Base-by-base conservation (phyloP, 2,329 filamentous ascomycete genomes). In the Penicillium hordei region DNA sequence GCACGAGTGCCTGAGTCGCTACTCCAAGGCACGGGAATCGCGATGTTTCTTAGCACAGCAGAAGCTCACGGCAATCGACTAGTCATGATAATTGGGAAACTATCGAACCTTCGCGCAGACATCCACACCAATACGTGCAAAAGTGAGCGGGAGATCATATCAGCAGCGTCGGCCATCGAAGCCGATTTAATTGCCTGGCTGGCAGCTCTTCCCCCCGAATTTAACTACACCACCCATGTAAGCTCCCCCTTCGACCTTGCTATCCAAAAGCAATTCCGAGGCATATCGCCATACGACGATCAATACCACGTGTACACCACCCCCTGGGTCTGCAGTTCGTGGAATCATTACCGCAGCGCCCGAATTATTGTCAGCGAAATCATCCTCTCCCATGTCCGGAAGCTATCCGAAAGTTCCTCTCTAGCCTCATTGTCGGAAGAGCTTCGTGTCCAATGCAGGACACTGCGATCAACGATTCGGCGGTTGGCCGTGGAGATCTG, bases 281-380 rank as follows among this genome's bases (percentile, higher is more conserved):
- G 68, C 5, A 57, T 71, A 17, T 38, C 53, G 5, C 65, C 65
- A 1, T 85, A 84, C 59, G 76, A 79, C 19, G 78, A 79, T 13
- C 75, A 78, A 53, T 86, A 83, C 64, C 83, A 87, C 66, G 68
- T 78, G 23, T 87, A 87, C 63, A 69, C 71, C 17, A 79, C 82
- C 60, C 78, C 84, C 54, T 84, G 80, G 77, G 72, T 79, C 19
- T 82, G 80, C 9, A 78, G 81, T 25, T 76, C 83, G 40, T 87
- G 82, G 82, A 84, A 83, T 58, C 81, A 86, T 62, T 85, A 82
- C 63, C 82, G 85, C 25, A 85, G 83, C 77, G 78, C 79, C 7
- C 80, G 83, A n/a, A 80, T 86, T 25, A 70, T 86, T 10, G 67
- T 80, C 17, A 81, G 78, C 65, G 78, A 85, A 59, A 75, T 78